Base-by-base conservation (phyloP, 2,329 filamentous ascomycete species). In the Fusarium mangiferae region DNA sequence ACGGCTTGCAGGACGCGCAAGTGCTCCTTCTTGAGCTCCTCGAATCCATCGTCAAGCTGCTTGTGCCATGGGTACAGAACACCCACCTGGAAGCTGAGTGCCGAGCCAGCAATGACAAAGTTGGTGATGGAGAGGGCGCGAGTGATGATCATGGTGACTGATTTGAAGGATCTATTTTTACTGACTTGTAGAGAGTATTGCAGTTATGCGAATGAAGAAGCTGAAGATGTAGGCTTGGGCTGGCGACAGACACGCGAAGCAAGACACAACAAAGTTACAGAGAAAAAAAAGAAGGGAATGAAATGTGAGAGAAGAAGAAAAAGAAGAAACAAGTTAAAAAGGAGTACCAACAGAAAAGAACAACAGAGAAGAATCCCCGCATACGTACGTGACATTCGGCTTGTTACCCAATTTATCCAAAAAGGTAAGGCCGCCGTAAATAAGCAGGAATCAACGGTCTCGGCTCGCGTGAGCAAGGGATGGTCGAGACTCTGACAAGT, bases 21-120 rank as follows among this genome's bases (percentile, higher is more conserved):
- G 52, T 78, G 77, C 61, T 78, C 77, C 64, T 64, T 77, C 72
- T 76, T 78, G 54, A 78, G 68, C 12, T 71, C 70, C 58, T 78
- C 75, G 76, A 93, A 92, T 68, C 89, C 88, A 26, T 87, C 85
- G 71, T 92, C 89, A 12, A 93, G 83, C 78, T 91, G 84, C 76
- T 91, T 87, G 81, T 93, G 91, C 91, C 91, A 93, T 3, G 91
- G 91, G 80, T 93, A 93, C 17, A 93, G 84, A 44, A 93, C 91
- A 75, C 90, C 90, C 56, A 92, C 89, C 81, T 93, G 91, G 80
- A 93, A 93, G 41, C 84, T 85, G 39, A 93, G 85, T 0, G 91
- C 91, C 8, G 90, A 91, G 36, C 86, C 87, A 60, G 90, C 91
- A 68, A 93, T 89, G 72, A 87, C 78, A 78, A 93, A 93, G 83